Evolutionary conservation across 495 filamentous ascomycete genomes (phyloP), one percentile per base, ranked within the genome.

Genomic region (Hypoxylon fuscum): DNA sequence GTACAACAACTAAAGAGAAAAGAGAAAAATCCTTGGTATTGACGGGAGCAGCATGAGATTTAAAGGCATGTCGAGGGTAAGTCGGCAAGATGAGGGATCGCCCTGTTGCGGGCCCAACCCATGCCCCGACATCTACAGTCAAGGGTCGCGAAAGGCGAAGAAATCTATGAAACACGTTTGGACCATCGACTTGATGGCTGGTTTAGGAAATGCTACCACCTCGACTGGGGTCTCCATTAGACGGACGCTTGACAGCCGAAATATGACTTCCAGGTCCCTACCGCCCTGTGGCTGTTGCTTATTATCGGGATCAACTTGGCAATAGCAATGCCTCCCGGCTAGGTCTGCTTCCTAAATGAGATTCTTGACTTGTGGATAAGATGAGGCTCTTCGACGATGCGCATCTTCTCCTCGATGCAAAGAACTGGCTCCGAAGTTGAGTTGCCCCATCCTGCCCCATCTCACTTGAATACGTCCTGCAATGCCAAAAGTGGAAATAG

Each of bases 151-250:
- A 44, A 43, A 49, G 12, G 50, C 44, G 52, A 58, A 45, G 44
- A 70, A 68, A 49, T 52, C 51, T 50, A 59, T 75, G 76, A 78
- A 77, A 76, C 76, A 72, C 69, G 70, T 76, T 74, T 77, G 55
- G 73, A 64, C 71, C 57, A 61, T 62, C 27, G 41, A 38, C 56
- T 56, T 48, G 66, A 59, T 52, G 43, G 34, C 49, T 37, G 22
- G 52, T 56, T 51, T 45, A 32, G 59, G 53, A 62, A 64, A 55
- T 55, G 42, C 59, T 61, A 55, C 49, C 46, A 49, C 46, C 10
- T 60, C 31, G 37, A 60, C 60, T 38, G 32, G 52, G 56, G 50
- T 62, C 15, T 47, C 44, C 22, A 60, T 52, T 25, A 52, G 62
- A 52, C 62, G 62, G 62, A 54, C 38, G 11, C 29, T 56, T 14